A percentile compares a stretch with the other conserved stretches of the same genome.
Evolutionary conservation across 805 yeast species (phyloP).

Genomic region (Lachancea thermotolerans): DNA sequence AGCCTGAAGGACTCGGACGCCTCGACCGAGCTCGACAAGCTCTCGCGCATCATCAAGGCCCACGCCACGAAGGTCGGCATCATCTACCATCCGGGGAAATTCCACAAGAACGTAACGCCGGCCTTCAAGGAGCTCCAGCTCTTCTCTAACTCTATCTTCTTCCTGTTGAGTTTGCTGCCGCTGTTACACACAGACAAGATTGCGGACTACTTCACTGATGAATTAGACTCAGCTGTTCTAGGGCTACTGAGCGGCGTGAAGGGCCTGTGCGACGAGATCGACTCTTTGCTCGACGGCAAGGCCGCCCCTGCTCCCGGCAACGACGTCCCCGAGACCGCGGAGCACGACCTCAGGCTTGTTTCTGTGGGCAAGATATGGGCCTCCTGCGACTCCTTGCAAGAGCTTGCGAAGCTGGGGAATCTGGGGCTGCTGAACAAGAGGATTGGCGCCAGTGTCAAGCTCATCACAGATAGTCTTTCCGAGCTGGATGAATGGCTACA

Average conservation of each 20-base stretch:
- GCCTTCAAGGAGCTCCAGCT: constrained; percentile 25
- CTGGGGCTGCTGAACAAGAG: constrained; percentile 45
- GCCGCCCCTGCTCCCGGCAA: not conserved
- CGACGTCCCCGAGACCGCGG: constrained; percentile 20
- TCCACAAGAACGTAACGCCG: constrained; percentile 15
- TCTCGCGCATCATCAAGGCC: constrained; percentile 56
- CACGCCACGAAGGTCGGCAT: constrained; percentile 62
- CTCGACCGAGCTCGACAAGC: constrained; percentile 46
- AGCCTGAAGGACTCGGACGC: constrained; percentile 25
- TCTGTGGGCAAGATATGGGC: constrained; percentile 69
- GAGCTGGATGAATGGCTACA: constrained; percentile 68
- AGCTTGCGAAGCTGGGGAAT: constrained; percentile 43
- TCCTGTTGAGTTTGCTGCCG: constrained; percentile 22
- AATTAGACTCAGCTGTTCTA: constrained; percentile 17
- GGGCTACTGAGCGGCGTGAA: constrained; percentile 21
- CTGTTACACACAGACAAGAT: constrained; percentile 21
- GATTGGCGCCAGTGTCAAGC: constrained; percentile 30
- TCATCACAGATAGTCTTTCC: constrained; percentile 56
- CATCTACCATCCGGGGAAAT: constrained; percentile 21
- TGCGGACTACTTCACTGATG: constrained; percentile 15
- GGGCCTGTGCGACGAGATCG: constrained; percentile 18
- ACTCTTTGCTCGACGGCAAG: constrained; percentile 9
- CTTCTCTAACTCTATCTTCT: constrained; percentile 24
- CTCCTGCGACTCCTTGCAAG: constrained; percentile 45
- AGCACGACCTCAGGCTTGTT: constrained; percentile 40